These are phyloP conservation scores for Capronia americana DNA, from an alignment of 2,329 filamentous ascomycete genomes.

Conservation along the genomic window DNA sequence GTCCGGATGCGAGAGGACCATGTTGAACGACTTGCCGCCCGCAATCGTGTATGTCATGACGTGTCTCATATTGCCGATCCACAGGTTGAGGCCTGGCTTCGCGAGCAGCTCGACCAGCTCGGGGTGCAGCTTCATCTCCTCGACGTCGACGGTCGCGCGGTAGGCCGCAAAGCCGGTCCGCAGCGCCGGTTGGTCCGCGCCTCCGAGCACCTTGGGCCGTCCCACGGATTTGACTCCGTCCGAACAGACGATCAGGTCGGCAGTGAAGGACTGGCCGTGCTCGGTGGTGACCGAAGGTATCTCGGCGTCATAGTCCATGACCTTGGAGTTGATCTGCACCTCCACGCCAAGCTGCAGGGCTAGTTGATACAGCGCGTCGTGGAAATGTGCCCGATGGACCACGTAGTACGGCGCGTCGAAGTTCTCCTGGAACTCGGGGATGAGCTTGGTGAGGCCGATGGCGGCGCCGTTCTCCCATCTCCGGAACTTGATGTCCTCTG, in stretches of 20 bases:
- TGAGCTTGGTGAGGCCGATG: constrained; percentile 34
- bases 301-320: constrained; percentile 38
- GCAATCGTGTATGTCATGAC: constrained; percentile 44
- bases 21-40: constrained; percentile 52
- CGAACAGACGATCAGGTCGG: constrained; percentile 49
- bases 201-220: constrained; percentile 37
- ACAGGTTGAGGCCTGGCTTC: constrained; percentile 34
- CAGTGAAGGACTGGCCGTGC: constrained; percentile 42
- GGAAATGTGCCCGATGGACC: constrained; percentile 35
- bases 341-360: constrained; percentile 31
- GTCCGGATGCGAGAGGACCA: constrained; percentile 55
- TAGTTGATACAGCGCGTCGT: constrained; percentile 32
- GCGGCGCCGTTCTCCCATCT: constrained; percentile 32
- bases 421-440: constrained; percentile 32
- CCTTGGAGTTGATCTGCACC: constrained; percentile 37
- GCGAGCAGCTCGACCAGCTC: constrained; percentile 30
- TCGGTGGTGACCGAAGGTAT: constrained; percentile 42
- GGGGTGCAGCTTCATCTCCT: constrained; percentile 31
- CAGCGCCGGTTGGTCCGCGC: constrained; percentile 24
- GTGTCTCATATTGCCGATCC: constrained; percentile 43
- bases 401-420: constrained; percentile 36
- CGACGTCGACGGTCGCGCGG: constrained; percentile 34
- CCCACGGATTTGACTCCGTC: constrained; percentile 45
- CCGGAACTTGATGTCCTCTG: constrained; percentile 31
- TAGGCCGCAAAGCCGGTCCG: constrained; percentile 37